Conservation (phyloP, 768 basidiomycete species). For the Leucocoprinus sp. region DNA sequence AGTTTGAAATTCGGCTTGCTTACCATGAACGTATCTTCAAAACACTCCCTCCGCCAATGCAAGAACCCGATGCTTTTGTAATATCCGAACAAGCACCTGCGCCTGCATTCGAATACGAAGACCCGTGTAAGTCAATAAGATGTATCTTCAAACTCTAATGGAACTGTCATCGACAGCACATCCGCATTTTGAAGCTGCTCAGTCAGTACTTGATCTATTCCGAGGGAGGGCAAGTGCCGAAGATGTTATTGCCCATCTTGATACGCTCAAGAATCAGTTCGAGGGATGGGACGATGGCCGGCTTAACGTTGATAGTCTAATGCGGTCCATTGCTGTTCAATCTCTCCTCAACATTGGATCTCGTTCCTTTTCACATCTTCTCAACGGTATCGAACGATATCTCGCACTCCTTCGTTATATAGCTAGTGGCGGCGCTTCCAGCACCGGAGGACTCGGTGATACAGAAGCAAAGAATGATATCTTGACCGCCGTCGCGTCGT, state of each 20-base stretch:
- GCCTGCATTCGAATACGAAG: constrained; percentile 78
- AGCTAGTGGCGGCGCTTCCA: constrained; percentile 38
- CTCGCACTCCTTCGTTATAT: constrained; percentile 66
- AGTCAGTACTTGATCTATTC: constrained; percentile 69
- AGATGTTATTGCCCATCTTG: constrained; percentile 70
- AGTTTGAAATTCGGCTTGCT: constrained; percentile 84
- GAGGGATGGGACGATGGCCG: constrained; percentile 52
- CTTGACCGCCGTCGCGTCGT: constrained; percentile 58
- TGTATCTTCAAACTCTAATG: neutral
- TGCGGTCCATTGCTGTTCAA: constrained; percentile 78
- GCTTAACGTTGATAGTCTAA: constrained; percentile 52
- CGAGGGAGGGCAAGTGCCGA: constrained; percentile 75
- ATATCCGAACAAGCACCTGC: constrained; percentile 69
- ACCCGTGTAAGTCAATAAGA: constrained; percentile 44
- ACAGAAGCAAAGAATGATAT: constrained; percentile 62
- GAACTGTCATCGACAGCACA: constrained; percentile 40
- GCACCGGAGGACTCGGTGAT: constrained; percentile 28
- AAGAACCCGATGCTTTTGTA: constrained; percentile 49
- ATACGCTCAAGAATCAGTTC: constrained; percentile 57
- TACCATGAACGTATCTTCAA: constrained; percentile 91
- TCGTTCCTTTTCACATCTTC: constrained; percentile 94
- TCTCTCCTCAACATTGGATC: constrained; percentile 87
- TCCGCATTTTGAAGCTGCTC: constrained; percentile 73
- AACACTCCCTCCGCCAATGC: constrained; percentile 80
- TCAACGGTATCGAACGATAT: constrained; percentile 96